A percentile compares a stretch with the other conserved stretches of the same genome.
Conservation (phyloP, 2,329 filamentous ascomycete species). For the Dendryphion nanum region DNA sequence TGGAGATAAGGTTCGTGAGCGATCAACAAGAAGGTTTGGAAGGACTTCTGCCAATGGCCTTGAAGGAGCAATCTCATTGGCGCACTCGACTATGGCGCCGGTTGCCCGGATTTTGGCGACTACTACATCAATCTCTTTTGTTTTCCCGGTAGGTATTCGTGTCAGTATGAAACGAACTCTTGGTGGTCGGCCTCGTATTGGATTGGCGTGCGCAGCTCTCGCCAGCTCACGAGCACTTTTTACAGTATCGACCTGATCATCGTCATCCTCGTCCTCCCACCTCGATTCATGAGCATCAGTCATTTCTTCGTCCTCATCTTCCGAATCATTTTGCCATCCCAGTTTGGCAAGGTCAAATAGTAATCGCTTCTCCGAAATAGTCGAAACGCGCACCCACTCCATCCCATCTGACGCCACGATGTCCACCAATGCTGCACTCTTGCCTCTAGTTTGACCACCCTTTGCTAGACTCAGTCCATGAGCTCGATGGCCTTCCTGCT, state of each 20-base stretch:
- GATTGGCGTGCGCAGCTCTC: constrained; percentile 55
- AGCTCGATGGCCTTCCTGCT: constrained; percentile 21
- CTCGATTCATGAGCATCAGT: constrained; percentile 13
- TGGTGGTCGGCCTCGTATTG: constrained; percentile 60
- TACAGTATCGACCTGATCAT: constrained; percentile 56
- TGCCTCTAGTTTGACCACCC: constrained; percentile 41
- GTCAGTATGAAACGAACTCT: constrained; percentile 61
- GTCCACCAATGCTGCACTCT: constrained; percentile 59
- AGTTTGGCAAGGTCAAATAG: constrained; percentile 68
- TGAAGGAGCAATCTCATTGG: constrained; percentile 22
- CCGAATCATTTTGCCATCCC: constrained; percentile 58
- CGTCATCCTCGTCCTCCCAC: constrained; percentile 48
- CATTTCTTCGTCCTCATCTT: constrained; percentile 47
- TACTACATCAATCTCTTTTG: constrained; percentile 56
- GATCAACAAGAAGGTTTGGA: constrained; percentile 38
- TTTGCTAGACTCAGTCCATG: constrained; percentile 25
- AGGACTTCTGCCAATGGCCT: constrained; percentile 24
- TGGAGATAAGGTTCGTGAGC: constrained; percentile 39
- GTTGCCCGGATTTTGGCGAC: constrained; percentile 55
- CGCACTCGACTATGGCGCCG: constrained; percentile 41
- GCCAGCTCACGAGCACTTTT: constrained; percentile 59
- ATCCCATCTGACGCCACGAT: constrained; percentile 62
- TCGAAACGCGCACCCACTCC: constrained; percentile 69
- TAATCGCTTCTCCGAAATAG: constrained; percentile 61
- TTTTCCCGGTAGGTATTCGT: constrained; percentile 52